Base-by-base conservation (phyloP, 2,329 filamentous ascomycete genomes). In the Aspergillus sojae region DNA sequence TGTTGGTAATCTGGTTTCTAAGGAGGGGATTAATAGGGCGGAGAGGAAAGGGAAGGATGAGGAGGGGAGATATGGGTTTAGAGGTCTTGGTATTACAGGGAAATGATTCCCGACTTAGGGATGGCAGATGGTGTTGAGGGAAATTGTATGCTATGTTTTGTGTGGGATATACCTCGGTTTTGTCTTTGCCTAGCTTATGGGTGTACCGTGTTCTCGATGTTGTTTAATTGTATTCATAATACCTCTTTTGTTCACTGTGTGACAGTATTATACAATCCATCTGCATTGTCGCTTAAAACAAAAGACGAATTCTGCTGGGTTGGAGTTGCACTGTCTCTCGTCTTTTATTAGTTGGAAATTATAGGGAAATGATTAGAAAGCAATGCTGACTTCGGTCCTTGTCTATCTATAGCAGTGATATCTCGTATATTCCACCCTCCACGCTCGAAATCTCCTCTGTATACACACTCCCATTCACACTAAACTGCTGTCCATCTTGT, bases 11-110 rank as follows among this genome's bases (percentile, higher is more conserved):
- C 63, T 75, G 1, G 65, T 77, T 1, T 82, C 80, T 16, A 85
- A 85, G 68, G 83, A 86, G 64, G 84, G 83, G 11, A 76, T 86
- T 62, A 85, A 86, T 68, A 79, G 84, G 30, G 80, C 81, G 6
- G 84, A 86, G 74, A 74, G 84, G 5, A 78, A 81, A 21, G 85
- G 85, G 5, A 86, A 86, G 72, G 83, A 85, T 64, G 83, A 86
- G 16, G 71, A 79, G 39, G 85, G 85, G 32, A 72, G 70, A 58
- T 77, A 83, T 61, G 70, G 65, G 2, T 23, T 68, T 16, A 28
- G 64, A 16, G 39, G 62, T 21, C 64, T n/a, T 64, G 65, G 10
- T 62, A 69, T 53, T 62, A 59, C 10, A 32, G 52, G n/a, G 19
- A 54, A 23, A 14, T 54, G 21, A 28, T 50, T 5, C 16, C n/a